Evolutionary conservation across 2,329 filamentous ascomycete species (phyloP).

Genomic region (Fusarium brachygibbosum): DNA sequence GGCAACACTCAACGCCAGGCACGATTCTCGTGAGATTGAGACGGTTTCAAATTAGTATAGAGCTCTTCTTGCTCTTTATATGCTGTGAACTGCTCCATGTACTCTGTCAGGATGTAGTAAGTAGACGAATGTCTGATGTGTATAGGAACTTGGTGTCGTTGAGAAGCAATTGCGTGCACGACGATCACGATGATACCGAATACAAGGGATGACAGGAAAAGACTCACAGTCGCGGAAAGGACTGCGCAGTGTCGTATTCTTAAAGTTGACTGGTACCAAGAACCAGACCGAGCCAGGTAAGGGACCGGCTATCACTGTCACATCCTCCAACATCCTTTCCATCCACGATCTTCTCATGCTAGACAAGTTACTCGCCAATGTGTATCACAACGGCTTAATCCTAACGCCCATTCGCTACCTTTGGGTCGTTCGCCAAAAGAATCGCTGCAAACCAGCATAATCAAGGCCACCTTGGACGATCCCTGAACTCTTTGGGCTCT

Average conservation of each 20-base stretch:
- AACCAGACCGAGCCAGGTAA: slow-evolving; percentile 13
- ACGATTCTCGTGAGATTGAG: slow-evolving; percentile 19
- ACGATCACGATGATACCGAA: background rate
- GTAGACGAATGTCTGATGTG: slow-evolving; percentile 2
- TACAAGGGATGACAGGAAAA: slow-evolving; percentile 13
- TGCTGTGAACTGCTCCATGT: slow-evolving; percentile 33
- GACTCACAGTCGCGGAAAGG: background rate
- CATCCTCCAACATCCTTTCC: slow-evolving; percentile 27
- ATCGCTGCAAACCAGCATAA: slow-evolving; percentile 28
- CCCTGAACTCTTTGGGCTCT: slow-evolving; percentile 27
- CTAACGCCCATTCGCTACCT: slow-evolving; percentile 39
- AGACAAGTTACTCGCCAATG: slow-evolving; percentile 11
- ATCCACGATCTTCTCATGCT: slow-evolving; percentile 26
- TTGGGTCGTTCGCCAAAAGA: slow-evolving; percentile 32
- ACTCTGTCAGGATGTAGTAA: slow-evolving; percentile 20
- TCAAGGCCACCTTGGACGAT: slow-evolving; percentile 34
- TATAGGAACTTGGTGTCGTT: background rate
- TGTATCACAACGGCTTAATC: slow-evolving; percentile 22
- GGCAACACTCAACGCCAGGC: slow-evolving; percentile 15
- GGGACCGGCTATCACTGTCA: slow-evolving; percentile 16
- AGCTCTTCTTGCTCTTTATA: slow-evolving; percentile 23
- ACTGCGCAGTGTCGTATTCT: slow-evolving; percentile 37
- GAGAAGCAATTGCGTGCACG: slow-evolving; percentile 6
- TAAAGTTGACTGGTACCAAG: slow-evolving; percentile 32
- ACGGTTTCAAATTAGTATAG: slow-evolving; percentile 13